Conservation (phyloP, 164 flowering plant species). For the Euptelea pleiosperma region DNA sequence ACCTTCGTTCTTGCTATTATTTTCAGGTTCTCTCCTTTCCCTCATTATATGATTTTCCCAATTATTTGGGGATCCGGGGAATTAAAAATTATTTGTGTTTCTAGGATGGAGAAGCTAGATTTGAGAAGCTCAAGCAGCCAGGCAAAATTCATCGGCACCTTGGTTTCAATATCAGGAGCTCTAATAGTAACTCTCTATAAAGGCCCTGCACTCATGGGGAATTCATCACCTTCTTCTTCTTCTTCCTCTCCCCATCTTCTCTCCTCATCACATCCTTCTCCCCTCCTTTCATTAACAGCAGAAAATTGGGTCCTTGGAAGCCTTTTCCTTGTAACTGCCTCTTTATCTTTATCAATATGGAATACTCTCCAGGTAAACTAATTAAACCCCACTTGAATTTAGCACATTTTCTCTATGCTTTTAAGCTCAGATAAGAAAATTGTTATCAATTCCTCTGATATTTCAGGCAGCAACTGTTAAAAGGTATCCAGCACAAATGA, state of each 20-base stretch:
- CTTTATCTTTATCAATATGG: slow-evolving; percentile 28
- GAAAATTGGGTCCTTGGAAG: slow-evolving; percentile 51
- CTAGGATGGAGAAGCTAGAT: slow-evolving; percentile 46
- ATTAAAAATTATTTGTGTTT: too few relatives aligned
- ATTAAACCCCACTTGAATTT: too few relatives aligned
- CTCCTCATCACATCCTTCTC: slow-evolving; percentile 3
- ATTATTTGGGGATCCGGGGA: too few relatives aligned
- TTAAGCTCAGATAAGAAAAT: too few relatives aligned
- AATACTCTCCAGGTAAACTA: slow-evolving; percentile 30
- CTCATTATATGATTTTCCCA: too few relatives aligned
- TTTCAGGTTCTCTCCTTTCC: slow-evolving; percentile 71
- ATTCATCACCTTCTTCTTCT: too few relatives aligned
- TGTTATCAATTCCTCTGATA: too few relatives aligned
- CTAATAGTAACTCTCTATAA: slow-evolving; percentile 41
- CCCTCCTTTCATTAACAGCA: slow-evolving; percentile 8
- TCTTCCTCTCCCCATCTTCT: slow-evolving; percentile 4
- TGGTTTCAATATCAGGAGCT: slow-evolving; percentile 51
- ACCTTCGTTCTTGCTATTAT: slow-evolving; percentile 62
- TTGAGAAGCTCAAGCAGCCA: slow-evolving; percentile 35
- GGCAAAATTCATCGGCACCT: slow-evolving; percentile 38
- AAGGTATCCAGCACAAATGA: slow-evolving; percentile 36
- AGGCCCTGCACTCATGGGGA: slow-evolving; percentile 33
- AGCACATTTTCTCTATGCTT: too few relatives aligned
- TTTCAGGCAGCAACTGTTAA: slow-evolving; percentile 40
- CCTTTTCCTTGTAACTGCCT: slow-evolving; percentile 27